Percentiles rank a stretch among this genome's conserved stretches.
phyloP scores from a whole-genome alignment of 2,329 filamentous ascomycete genomes.

The Periconia sp. region DNA sequence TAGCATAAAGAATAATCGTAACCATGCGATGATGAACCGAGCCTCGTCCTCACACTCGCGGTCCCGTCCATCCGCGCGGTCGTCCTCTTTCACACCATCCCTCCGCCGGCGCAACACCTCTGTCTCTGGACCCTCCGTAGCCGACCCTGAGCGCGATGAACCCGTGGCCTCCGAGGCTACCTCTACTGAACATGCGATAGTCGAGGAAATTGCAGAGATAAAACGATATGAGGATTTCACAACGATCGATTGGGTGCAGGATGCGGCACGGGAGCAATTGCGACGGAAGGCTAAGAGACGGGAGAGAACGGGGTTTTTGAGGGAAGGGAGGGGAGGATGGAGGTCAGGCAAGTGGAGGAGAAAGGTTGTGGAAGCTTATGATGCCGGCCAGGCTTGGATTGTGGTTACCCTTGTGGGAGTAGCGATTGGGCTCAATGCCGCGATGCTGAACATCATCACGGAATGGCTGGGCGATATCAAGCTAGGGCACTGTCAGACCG shows the following conservation, averaged over 20 bases:
- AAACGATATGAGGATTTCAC: conserved; percentile 99
- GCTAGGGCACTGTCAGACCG: conserved; percentile 90
- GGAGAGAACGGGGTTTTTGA: conserved; percentile 50
- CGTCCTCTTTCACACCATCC: conserved; percentile 55
- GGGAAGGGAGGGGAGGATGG: conserved; percentile 33
- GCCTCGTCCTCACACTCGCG: conserved; percentile 41
- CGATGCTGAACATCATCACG: conserved; percentile 89
- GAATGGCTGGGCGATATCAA: conserved; percentile 98
- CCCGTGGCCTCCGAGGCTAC: conserved; percentile 54
- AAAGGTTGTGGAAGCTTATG: conserved; percentile 82
- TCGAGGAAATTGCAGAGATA: conserved; percentile 96
- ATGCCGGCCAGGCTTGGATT: conserved; percentile 97
- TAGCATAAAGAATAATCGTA: not conserved
- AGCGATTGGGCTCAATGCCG: conserved; percentile 92
- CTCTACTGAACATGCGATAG: conserved; percentile 69
- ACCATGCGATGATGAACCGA: conserved; percentile 53
- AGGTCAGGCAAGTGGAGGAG: conserved; percentile 67
- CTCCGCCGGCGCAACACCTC: conserved; percentile 65
- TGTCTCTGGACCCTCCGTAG: conserved; percentile 61
- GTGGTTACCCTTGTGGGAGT: conserved; percentile 90
- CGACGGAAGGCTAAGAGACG: conserved; percentile 75
- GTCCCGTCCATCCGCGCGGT: conserved; percentile 24
- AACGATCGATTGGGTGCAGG: conserved; percentile 98
- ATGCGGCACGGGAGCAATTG: conserved; percentile 86
- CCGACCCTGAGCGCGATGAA: conserved; percentile 66